Evolutionary conservation across 163 green algal genomes (phyloP), one percentile per base, ranked within the genome.

Genomic region (Botryococcus braunii): DNA sequence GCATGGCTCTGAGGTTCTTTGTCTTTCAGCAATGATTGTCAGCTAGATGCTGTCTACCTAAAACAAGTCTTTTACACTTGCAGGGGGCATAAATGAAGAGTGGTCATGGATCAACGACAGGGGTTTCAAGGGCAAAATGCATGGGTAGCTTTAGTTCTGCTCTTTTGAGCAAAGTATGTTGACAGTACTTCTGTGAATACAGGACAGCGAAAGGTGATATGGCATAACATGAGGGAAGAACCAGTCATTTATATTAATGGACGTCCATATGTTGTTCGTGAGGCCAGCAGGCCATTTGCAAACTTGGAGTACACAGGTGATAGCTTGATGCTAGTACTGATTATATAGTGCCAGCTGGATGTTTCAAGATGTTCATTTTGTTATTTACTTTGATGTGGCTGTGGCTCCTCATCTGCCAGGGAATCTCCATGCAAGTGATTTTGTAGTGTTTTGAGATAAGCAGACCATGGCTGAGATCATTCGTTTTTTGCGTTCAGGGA

Each of bases 241-340:
- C 92, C 92, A 17, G 84, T 97, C 41, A 52, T 97, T 9, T 96
- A 95, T 27, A 91, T 97, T 80, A 95, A 95, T 60, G 92, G 92
- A 55, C 77, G 87, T 55, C 92, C 92, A 0, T 97, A 92, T 81
- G 92, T 97, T 27, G 86, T 97, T 60, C 81, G 92, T 0, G 92
- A 97, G 78, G 81, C 88, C 35, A 91, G 93, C 74, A 83, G 91
- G 74, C 92, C 92, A 3, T 97, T 97, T 75, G 82, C 81, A 65
- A 97, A 97, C 68, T 76, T 97, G 17, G 92, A 97, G 78, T 97
- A 97, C 79, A 97, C 92, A 68, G 85, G 91, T n/a, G n/a, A n/a
- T n/a, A n/a, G n/a, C n/a, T n/a, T n/a, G n/a, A n/a, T n/a, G n/a
- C n/a, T n/a, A n/a, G n/a, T n/a, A n/a, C n/a, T n/a, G n/a, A n/a